Evolutionary conservation across 257 asterid species (phyloP).

Genomic region (Petunia axillaris): DNA sequence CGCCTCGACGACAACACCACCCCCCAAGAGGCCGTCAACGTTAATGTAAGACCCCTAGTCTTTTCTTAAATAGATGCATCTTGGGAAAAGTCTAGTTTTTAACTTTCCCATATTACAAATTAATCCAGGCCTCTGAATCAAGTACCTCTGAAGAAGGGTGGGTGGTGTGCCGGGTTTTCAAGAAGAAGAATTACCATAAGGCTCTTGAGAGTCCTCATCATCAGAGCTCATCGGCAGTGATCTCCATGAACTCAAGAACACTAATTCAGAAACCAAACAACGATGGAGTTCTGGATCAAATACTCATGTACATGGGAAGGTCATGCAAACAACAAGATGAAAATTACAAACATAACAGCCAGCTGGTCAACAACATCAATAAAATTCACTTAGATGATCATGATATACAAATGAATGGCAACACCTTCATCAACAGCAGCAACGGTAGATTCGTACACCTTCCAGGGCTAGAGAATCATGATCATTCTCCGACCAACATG

Average conservation of each 20-base stretch:
- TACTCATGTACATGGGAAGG: constrained; percentile 77
- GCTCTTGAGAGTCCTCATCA: constrained; percentile 51
- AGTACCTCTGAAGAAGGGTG: constrained; percentile 72
- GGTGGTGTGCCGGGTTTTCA: constrained; percentile 97
- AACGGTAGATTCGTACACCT: constrained; percentile 62
- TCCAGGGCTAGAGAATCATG: constrained; percentile 53
- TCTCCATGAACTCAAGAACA: constrained; percentile 30
- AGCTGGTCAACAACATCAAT: constrained; percentile 3
- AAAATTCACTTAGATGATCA: background rate
- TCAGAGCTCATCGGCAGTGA: constrained; percentile 29
- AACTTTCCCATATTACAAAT: background rate
- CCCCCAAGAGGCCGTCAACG: background rate
- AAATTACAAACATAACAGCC: constrained; percentile 21
- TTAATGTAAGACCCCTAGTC: background rate
- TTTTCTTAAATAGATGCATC: background rate
- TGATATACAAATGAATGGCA: background rate
- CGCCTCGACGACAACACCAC: constrained; percentile 62
- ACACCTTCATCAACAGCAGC: background rate
- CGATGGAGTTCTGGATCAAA: constrained; percentile 71
- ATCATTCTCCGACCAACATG: constrained; percentile 15
- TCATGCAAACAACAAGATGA: constrained; percentile 61
- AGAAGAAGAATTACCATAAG: constrained; percentile 92
- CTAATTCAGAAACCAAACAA: constrained; percentile 36
- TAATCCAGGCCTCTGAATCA: constrained; percentile 38
- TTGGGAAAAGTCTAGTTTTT: no score